Conservation (phyloP, 2,329 filamentous ascomycete genomes). For the Ophiostoma triangulosporum region DNA sequence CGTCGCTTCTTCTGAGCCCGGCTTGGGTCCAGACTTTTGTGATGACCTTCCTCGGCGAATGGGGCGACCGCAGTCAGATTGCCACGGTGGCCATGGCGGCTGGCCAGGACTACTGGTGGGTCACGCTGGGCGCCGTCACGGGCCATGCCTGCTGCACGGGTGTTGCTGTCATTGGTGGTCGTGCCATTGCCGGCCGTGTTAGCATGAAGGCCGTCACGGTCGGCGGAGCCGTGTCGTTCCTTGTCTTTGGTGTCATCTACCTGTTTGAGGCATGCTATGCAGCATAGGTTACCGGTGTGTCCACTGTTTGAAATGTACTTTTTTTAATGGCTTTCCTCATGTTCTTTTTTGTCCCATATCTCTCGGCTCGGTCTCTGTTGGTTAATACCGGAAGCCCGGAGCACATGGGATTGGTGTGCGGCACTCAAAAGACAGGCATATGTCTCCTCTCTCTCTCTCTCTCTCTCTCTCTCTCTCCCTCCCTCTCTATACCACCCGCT, state of each 20-base stretch:
- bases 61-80: constrained; percentile 95
- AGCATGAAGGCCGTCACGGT: constrained; percentile 93
- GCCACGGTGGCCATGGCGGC: constrained; percentile 98
- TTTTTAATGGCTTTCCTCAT: background rate
- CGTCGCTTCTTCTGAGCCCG: constrained; percentile 77
- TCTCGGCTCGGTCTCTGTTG: background rate
- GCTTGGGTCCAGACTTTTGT: constrained; percentile 98
- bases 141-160: constrained; percentile 87
- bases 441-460: background rate
- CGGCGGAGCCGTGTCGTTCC: constrained; percentile 79
- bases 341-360: background rate
- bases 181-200: constrained; percentile 83
- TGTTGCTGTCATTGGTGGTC: constrained; percentile 79
- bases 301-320: background rate
- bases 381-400: background rate
- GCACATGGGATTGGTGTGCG: background rate
- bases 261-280: constrained; percentile 61
- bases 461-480: too few species aligned
- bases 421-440: background rate
- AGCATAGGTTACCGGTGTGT: constrained; percentile 6
- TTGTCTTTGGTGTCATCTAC: constrained; percentile 87
- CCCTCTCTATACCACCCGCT: background rate
- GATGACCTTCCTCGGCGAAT: constrained; percentile 98
- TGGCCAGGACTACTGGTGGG: constrained; percentile 98
- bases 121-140: constrained; percentile 73